Evolutionary conservation across 1,139 yeast genomes (phyloP), one percentile per base, ranked within the genome.

Genomic region (Sugiyamaella castrensis): DNA sequence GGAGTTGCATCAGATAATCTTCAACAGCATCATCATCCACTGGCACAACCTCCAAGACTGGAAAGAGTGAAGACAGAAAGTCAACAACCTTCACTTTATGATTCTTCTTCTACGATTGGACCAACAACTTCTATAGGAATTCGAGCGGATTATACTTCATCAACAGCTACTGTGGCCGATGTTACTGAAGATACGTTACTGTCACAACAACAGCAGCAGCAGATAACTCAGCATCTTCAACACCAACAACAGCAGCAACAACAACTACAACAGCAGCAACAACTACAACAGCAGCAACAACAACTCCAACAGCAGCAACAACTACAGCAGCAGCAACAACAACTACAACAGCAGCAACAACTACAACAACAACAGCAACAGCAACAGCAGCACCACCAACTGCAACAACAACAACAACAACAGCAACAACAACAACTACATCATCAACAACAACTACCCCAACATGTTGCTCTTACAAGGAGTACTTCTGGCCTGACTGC

Each of bases 151-250:
- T 46, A 46, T 31, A 46, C 45, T 6, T 40, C 45, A 11, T 46
- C 49, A 12, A 46, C 49, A 1, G 49, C 49, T 15, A 46, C 49
- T 6, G 34, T 46, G 2, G 34, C 45, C 3, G 49, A 46, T n/a
- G 49, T 5, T 19, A 19, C 24, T 19, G 24, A 19, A 5, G 24
- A 19, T 19, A 19, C 24, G 3, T 19, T 5, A 5, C 5, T 19
- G 5, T 19, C 5, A 5, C 5, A 3, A 19, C 24, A 19, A 19
- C 24, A 19, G 24, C 24, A 19, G 24, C 24, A 19, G 5, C 24
- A 19, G 24, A 19, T 19, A 19, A 19, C 24, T 19, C 24, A 19
- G 5, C 24, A 19, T 19, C 24, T 19, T 19, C 24, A 19, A 19
- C 24, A 4, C 5, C 24, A 19, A 19, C 24, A n/a, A 15, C 37